Base-by-base conservation (phyloP, 75 land plant genomes). In the Isoetes taiwanensis region DNA sequence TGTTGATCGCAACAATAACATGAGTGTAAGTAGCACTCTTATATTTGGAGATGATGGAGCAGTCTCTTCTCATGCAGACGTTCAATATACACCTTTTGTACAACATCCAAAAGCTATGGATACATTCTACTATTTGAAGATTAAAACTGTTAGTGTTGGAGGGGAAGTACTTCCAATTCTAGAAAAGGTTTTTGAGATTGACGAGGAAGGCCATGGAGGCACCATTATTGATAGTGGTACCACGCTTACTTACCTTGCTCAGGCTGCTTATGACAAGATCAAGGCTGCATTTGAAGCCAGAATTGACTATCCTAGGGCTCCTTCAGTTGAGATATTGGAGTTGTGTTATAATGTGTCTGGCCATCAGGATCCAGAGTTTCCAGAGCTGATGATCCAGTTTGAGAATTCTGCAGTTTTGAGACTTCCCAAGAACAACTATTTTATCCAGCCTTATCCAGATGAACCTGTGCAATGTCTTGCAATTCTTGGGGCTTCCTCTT, bases 181-280 rank as follows among this genome's bases (percentile, higher is more conserved):
- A 0, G 61, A 62, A 0, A 62, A 42, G 41, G 63, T 68, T 0
- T 85, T 66, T 68, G 33, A 48, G 1, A 29, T 79, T 4, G 43
- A 76, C 9, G 54, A 65, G 6, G 83, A 77, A 20, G 41, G 52
- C 5, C 86, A 81, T 2, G 50, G 50, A 19, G 95, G 95, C 1
- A 79, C 82, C n/a, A 91, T 91, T 46, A 53, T 91, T 30, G 98
- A 91, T 54, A 80, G 89, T 3, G 98, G 98, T 3, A 91, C 98
- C 27, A 84, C 98, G 2, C 77, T 91, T 9, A 91, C 81, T 23
- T 81, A 81, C n/a, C 70, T 91, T 30, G 59, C 71, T 4, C 75
- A 83, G 12, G 76, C 79, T 3, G 95, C 82, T 0, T 81, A 87
- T 62, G 33, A 43, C n/a, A 19, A 58, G 12, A 72, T 87, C 4